Conservation (phyloP, 352 stramenopile species). For the Albugo laibachii region DNA sequence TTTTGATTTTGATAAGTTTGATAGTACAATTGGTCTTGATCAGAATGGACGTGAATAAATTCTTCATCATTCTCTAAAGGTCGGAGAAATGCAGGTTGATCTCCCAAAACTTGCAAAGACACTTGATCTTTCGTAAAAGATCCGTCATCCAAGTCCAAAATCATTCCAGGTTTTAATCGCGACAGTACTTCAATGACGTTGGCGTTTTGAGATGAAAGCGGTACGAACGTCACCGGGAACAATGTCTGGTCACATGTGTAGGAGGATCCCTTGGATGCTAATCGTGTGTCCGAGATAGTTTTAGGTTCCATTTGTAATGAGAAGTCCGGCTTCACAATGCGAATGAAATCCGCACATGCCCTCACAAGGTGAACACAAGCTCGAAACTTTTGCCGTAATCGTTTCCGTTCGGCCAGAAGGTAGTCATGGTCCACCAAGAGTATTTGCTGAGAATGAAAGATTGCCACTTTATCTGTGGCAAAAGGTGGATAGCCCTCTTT, state of each 20-base stretch:
- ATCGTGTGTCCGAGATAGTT: slow-evolving; percentile 14
- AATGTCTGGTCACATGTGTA: background rate
- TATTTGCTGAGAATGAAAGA: slow-evolving; percentile 41
- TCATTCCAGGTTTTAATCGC: slow-evolving; percentile 23
- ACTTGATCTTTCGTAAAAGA: slow-evolving; percentile 65
- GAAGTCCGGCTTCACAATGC: slow-evolving; percentile 29
- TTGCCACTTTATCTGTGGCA: slow-evolving; percentile 23
- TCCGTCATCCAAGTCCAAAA: slow-evolving; percentile 52
- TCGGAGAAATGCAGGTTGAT: slow-evolving; percentile 10
- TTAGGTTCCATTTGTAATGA: slow-evolving; percentile 14
- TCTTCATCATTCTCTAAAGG: background rate
- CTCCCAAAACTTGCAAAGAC: slow-evolving; percentile 47
- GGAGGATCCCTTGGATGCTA: background rate
- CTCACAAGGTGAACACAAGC: slow-evolving; percentile 31
- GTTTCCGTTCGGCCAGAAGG: slow-evolving; percentile 39
- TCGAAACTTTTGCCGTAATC: slow-evolving; percentile 36
- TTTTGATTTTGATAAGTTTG: slow-evolving; percentile 1
- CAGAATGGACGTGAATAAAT: background rate
- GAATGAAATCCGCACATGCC: slow-evolving; percentile 24
- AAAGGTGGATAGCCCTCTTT: slow-evolving; percentile 2
- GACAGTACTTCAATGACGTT: slow-evolving; percentile 36
- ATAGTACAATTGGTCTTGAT: slow-evolving; percentile 6
- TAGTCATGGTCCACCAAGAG: slow-evolving; percentile 58
- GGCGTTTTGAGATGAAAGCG: slow-evolving; percentile 23
- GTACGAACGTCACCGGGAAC: slow-evolving; percentile 37